phyloP scores from a whole-genome alignment of 345 rosid species.

The Brassica cretica region DNA sequence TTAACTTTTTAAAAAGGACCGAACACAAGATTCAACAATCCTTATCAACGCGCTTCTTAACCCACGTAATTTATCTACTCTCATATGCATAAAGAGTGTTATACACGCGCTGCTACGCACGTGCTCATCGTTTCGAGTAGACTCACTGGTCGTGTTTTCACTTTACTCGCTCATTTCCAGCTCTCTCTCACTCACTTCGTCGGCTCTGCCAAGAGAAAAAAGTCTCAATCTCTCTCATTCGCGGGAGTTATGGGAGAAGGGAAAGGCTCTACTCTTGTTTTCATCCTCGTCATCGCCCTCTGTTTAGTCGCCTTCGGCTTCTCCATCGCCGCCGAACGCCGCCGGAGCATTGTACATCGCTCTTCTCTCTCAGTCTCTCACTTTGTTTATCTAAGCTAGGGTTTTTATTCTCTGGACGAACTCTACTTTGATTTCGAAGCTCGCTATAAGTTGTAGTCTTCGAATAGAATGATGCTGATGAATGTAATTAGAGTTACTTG shows the following conservation, averaged over 20 bases:
- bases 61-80: neutral
- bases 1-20: neutral
- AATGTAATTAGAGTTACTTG: neutral
- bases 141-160: slow-evolving; percentile 7
- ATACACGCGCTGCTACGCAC: neutral
- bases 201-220: slow-evolving; percentile 7
- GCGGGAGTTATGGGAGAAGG: slow-evolving; percentile 57
- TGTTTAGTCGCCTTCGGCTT: slow-evolving; percentile 90
- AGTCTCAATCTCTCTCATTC: neutral
- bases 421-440: neutral
- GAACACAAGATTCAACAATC: slow-evolving; percentile 14
- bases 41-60: slow-evolving; percentile 4
- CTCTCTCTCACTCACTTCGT: slow-evolving; percentile 9
- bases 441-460: neutral
- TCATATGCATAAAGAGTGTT: neutral
- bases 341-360: slow-evolving; percentile 68
- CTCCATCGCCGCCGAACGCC: slow-evolving; percentile 94
- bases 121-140: neutral
- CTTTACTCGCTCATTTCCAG: slow-evolving; percentile 23
- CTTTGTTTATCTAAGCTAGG: neutral
- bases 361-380: neutral
- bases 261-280: slow-evolving; percentile 70
- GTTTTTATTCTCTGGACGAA: neutral
- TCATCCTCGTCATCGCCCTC: slow-evolving; percentile 69
- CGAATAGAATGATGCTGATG: neutral